Evolutionary conservation across 352 stramenopile genomes (phyloP).

Genomic region (Pythium phragmitis): DNA sequence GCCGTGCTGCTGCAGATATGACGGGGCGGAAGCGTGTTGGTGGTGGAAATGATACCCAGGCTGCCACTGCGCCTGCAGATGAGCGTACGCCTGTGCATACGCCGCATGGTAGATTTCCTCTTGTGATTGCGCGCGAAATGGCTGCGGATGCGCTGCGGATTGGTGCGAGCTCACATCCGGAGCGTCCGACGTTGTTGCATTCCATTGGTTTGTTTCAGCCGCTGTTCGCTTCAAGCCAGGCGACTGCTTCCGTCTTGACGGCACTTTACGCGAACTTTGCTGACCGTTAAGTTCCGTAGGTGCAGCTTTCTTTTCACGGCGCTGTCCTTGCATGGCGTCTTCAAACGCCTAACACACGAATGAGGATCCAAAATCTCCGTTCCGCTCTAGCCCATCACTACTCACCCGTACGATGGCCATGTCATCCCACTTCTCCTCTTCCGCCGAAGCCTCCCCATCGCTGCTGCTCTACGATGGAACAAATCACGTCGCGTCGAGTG

Average conservation of each 20-base stretch:
- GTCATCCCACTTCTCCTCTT: conserved; percentile 79
- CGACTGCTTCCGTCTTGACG: conserved; percentile 8
- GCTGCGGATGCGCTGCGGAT: not conserved
- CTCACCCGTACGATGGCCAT: conserved; percentile 75
- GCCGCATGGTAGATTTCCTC: conserved; percentile 61
- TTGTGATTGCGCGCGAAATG: not conserved
- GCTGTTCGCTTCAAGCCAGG: not conserved
- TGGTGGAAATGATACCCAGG: not conserved
- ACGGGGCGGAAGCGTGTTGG: conserved; percentile 5
- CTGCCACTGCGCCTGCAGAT: conserved; percentile 61
- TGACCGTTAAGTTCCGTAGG: not conserved
- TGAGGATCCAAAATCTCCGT: not conserved
- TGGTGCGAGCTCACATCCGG: not conserved
- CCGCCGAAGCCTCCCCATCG: conserved; percentile 31
- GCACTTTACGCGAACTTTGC: not conserved
- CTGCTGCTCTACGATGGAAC: conserved; percentile 38
- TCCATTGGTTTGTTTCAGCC: not conserved
- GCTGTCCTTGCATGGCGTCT: conserved; percentile 51
- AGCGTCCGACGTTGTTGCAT: not conserved
- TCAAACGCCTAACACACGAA: conserved; percentile 53
- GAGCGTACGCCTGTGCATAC: conserved; percentile 66
- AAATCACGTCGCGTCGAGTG: not conserved
- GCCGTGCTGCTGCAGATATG: not conserved
- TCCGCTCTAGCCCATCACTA: not conserved
- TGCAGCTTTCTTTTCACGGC: conserved; percentile 2